Evolutionary conservation across 164 flowering plant species (phyloP).

Genomic region (Nelumbo lutea): DNA sequence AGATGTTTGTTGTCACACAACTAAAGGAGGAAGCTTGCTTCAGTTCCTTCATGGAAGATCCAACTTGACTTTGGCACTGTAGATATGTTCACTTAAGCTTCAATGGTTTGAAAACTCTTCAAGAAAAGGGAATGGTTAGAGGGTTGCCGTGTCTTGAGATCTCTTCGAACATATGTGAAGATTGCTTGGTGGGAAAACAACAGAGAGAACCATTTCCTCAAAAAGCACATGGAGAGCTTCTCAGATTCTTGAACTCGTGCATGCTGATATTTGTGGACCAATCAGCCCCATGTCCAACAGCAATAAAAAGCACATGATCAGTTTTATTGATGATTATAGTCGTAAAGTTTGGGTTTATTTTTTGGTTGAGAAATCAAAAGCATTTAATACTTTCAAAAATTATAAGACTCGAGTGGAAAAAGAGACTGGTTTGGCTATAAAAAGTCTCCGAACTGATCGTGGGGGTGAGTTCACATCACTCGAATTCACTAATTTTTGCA

Average conservation of each 20-base stretch:
- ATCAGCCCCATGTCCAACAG: conserved; percentile 3
- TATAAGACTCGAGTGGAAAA: not conserved
- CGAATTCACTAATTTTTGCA: no score
- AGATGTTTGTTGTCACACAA: not conserved
- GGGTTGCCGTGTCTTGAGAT: conserved; percentile 2
- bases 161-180: not conserved
- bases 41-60: not conserved
- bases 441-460: not conserved
- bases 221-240: not conserved
- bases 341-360: conserved; percentile 8
- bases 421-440: not conserved
- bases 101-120: not conserved
- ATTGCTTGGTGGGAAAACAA: conserved; percentile 4
- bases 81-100: conserved; percentile 6
- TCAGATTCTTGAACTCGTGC: conserved; percentile 1
- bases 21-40: not conserved
- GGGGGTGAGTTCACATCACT: no score
- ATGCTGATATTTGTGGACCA: not conserved
- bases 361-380: conserved; percentile 5
- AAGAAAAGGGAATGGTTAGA: conserved; percentile 8
- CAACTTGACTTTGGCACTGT: not conserved
- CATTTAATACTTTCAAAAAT: not conserved
- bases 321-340: not conserved
- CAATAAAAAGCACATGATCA: conserved; percentile 1
- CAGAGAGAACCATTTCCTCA: conserved; percentile 7